Percentiles rank a stretch among this genome's conserved stretches.
These are phyloP conservation scores for Bruguiera parviflora DNA, from an alignment of 345 rosid genomes.

Conservation along the genomic window DNA sequence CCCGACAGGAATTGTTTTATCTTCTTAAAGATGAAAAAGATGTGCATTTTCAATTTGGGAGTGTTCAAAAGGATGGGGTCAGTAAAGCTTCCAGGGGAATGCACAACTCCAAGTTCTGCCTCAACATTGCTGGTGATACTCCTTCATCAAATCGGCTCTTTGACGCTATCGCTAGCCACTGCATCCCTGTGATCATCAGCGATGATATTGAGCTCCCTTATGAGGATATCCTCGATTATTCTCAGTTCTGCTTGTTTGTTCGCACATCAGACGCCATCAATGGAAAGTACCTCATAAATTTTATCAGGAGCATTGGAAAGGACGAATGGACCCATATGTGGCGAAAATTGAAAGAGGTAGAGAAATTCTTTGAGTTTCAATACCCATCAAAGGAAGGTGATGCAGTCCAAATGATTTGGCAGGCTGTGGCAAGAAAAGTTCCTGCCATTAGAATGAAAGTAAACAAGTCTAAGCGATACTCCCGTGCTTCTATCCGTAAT, in stretches of 20 bases:
- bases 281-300: slow-evolving; percentile 57
- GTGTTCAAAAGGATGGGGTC: slow-evolving; percentile 62
- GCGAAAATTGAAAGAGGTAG: slow-evolving; percentile 56
- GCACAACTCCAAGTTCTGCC: slow-evolving; percentile 86
- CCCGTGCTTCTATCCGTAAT: slow-evolving; percentile 16
- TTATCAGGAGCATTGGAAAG: slow-evolving; percentile 56
- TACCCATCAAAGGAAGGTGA: slow-evolving; percentile 61
- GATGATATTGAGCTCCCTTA: slow-evolving; percentile 93
- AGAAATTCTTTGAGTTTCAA: slow-evolving; percentile 51
- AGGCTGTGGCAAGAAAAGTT: slow-evolving; percentile 73
- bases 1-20: slow-evolving; percentile 69
- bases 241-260: slow-evolving; percentile 78
- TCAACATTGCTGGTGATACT: slow-evolving; percentile 95
- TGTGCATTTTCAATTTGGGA: slow-evolving; percentile 86
- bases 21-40: slow-evolving; percentile 76
- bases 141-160: slow-evolving; percentile 97
- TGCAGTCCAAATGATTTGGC: slow-evolving; percentile 95
- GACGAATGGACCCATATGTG: slow-evolving; percentile 81
- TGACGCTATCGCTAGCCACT: slow-evolving; percentile 92
- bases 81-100: slow-evolving; percentile 68
- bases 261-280: slow-evolving; percentile 75
- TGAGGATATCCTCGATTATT: slow-evolving; percentile 86
- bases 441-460: slow-evolving; percentile 57
- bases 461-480: slow-evolving; percentile 56
- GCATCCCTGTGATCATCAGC: slow-evolving; percentile 87